phyloP scores from a whole-genome alignment of 2,329 filamentous ascomycete species.

The Fusarium virguliforme region DNA sequence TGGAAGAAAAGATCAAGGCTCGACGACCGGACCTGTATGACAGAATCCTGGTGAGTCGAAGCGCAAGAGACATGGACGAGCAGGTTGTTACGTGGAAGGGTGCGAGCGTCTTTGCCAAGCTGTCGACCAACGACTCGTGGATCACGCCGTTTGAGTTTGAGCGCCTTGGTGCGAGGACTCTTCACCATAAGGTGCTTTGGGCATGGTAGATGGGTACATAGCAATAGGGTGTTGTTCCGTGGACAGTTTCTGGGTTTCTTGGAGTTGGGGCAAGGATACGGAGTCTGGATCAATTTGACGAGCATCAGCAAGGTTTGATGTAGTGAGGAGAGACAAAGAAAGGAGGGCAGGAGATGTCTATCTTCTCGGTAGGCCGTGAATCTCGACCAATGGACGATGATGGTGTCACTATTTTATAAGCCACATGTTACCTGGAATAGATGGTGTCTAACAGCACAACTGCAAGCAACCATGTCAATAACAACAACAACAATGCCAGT shows the following conservation, averaged over 20 bases:
- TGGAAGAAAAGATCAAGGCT: constrained; percentile 86
- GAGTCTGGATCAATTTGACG: constrained; percentile 46
- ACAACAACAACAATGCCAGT: neutral
- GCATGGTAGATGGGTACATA: constrained; percentile 62
- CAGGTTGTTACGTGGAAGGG: constrained; percentile 99
- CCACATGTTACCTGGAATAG: neutral
- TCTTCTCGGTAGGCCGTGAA: constrained; percentile 1
- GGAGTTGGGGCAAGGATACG: constrained; percentile 47
- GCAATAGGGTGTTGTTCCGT: neutral
- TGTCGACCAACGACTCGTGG: constrained; percentile 96
- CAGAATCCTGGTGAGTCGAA: constrained; percentile 75
- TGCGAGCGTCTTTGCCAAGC: constrained; percentile 93
- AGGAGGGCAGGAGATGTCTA: constrained; percentile 21
- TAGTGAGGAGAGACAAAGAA: constrained; percentile 17
- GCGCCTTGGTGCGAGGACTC: constrained; percentile 82
- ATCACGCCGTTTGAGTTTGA: constrained; percentile 91
- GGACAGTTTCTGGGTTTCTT: constrained; percentile 32
- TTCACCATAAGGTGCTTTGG: constrained; percentile 86
- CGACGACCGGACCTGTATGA: constrained; percentile 74
- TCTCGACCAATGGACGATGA: constrained; percentile 5
- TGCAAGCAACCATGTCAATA: neutral
- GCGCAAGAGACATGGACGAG: constrained; percentile 93
- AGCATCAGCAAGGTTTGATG: constrained; percentile 26
- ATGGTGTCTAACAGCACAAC: neutral
- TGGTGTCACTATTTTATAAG: constrained; percentile 19